Base-by-base conservation (phyloP, 805 yeast genomes). In the Hemisphaericaspora nanyangensis region DNA sequence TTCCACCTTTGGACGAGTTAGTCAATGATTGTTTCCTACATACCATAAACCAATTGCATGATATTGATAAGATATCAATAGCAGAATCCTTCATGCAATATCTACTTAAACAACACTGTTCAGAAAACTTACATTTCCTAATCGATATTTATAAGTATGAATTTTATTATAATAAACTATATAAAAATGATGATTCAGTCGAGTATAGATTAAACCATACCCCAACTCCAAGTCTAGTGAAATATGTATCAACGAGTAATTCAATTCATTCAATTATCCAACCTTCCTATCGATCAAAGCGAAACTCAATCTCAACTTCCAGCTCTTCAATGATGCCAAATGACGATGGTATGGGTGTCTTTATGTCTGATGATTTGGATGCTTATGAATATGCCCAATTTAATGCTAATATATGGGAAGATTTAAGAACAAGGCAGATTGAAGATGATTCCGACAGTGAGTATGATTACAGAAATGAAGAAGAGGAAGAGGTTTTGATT, bases 81-180 rank as follows among this genome's bases (percentile, higher is more conserved):
- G 66, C 51, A 28, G 44, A 47, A 8, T 43, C 50, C 32, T 72
- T 72, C 49, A 53, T 52, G 34, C 49, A 54, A 12, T 66, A 55
- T 44, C 52, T 70, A 11, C 39, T 31, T 13, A 52, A 55, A 18
- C 56, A 62, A 26, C 77, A 73, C 45, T 68, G 75, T 50, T 62
- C 60, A 37, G 79, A 73, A 50, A 72, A 70, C 51, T 56, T 73
- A 30, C 50, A 60, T 32, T 73, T 73, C 41, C 50, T 73, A 22
- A 60, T 72, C 7, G 75, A 70, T 41, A 70, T 73, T 11, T 72
- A 52, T 52, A 65, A 63, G 35, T 73, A 73, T 51, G 76, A 73
- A 44, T 61, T 64, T 51, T 61, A 57, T 38, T 70, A 68, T 60
- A 70, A 67, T 38, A 46, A 44, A 19, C 20, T 43, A 5, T 25